Percentiles rank a stretch among this genome's conserved stretches.
phyloP scores from a whole-genome alignment of 768 basidiomycete genomes.

The Bullera alba region DNA sequence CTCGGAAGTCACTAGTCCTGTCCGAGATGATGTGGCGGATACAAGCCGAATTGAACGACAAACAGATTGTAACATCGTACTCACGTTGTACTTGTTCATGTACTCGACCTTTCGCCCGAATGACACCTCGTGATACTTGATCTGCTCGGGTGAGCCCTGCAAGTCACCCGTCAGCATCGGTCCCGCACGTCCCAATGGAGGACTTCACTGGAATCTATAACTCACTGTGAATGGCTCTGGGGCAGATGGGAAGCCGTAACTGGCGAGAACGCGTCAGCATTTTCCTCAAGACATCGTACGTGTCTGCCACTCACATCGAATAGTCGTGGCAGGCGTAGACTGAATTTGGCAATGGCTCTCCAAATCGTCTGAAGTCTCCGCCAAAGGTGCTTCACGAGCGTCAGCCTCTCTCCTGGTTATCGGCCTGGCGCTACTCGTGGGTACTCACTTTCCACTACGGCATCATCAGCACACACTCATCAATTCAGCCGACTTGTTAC shows the following conservation, averaged over 20 bases:
- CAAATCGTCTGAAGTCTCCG: conserved; percentile 38
- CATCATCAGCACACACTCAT: neutral
- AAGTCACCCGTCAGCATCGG: neutral
- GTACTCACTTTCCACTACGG: too few relatives aligned
- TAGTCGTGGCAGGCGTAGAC: conserved; percentile 77
- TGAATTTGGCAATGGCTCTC: conserved; percentile 63
- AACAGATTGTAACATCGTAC: neutral
- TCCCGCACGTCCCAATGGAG: too few relatives aligned
- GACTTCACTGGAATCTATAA: neutral
- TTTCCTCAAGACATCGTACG: neutral
- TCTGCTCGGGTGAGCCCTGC: conserved; percentile 22
- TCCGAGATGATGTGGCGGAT: too few relatives aligned
- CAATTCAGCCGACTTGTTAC: neutral
- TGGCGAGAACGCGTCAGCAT: conserved; percentile 2
- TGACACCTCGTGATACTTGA: conserved; percentile 20
- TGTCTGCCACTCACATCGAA: conserved; percentile 39
- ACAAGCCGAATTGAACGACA: neutral
- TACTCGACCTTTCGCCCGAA: conserved; percentile 70
- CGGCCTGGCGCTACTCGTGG: too few relatives aligned
- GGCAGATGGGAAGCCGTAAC: conserved; percentile 64
- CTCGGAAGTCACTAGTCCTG: too few relatives aligned
- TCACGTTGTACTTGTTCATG: conserved; percentile 55
- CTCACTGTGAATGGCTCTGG: conserved; percentile 53
- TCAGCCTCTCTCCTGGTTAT: too few relatives aligned
- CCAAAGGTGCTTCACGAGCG: conserved; percentile 61